Evolutionary conservation across 2,329 filamentous ascomycete species (phyloP), one percentile per base, ranked within the genome.

Genomic region (Blastomyces parvus): DNA sequence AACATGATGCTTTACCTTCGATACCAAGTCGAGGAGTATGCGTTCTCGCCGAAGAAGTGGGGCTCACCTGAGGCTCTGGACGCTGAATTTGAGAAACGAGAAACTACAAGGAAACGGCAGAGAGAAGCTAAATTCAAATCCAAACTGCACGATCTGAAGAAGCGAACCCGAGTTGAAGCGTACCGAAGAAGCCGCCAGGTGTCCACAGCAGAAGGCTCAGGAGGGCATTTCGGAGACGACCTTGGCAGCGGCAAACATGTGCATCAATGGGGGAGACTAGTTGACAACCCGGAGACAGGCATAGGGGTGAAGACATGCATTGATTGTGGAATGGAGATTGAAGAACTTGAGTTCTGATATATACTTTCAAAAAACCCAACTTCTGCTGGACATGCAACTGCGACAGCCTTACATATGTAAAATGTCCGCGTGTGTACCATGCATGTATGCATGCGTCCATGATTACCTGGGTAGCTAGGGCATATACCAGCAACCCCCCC

Each of bases 1-100:
- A 91, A 96, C 79, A 99, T 99, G 94, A 96, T 96, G 88, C 83
- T 99, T 2, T 99, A 94, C 73, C 81, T 99, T 27, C 88, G 94
- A 0, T 95, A 86, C 65, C 94, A 99, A 73, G 90, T 99, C 1
- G 94, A 99, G 73, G 91, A 91, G 63, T 97, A 97, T 72, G 94
- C 93, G 0, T 88, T 97, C 70, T 85, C 79, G 0, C 76, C 83
- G 0, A 86, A 85, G 67, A 97, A 97, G 78, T 99, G 94, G 94
- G 94, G 94, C 0, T 91, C 88, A 0, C 77, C 89, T 0, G 91
- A 94, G 71, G 89, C 87, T 0, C 78, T 97, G 4, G 94, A 97
- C 72, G 90, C 84, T 5, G 93, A 97, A 77, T 97, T 94, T 70
- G 90, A 89, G 74, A 84, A 84, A 66, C 83, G 93, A 22, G 87